Percentiles rank a stretch among this genome's conserved stretches.
phyloP scores from a whole-genome alignment of 1,284 basidiomycete genomes.

The Malassezia slooffiae region DNA sequence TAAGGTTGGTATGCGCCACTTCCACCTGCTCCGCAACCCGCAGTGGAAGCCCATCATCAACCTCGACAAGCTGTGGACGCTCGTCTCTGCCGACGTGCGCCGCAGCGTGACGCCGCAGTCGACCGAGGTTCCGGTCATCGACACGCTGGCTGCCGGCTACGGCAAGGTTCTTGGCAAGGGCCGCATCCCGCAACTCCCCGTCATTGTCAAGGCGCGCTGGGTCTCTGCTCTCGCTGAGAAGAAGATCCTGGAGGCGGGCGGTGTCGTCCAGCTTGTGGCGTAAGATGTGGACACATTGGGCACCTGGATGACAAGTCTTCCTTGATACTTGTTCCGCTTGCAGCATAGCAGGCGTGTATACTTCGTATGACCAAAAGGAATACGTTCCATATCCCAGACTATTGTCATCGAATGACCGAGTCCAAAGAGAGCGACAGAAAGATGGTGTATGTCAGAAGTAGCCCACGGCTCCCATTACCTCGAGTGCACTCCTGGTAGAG shows the following conservation, averaged over 20 bases:
- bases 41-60: conserved; percentile 91
- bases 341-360: conserved; percentile 11
- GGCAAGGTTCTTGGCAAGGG: conserved; percentile 47
- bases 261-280: conserved; percentile 41
- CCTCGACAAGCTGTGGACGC: conserved; percentile 48
- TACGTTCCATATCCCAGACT: conserved; percentile 7
- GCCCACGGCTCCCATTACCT: too few relatives aligned
- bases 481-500: too few relatives aligned
- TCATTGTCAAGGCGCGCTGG: conserved; percentile 47
- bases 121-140: conserved; percentile 45
- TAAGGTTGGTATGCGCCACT: conserved; percentile 87
- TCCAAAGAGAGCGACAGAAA: too few relatives aligned
- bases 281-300: conserved; percentile 4
- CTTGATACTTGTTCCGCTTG: too few relatives aligned
- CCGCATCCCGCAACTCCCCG: conserved; percentile 40
- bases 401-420: background rate
- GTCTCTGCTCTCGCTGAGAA: conserved; percentile 45
- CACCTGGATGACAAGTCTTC: conserved; percentile 5
- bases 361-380: conserved; percentile 17
- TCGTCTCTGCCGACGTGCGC: conserved; percentile 43
- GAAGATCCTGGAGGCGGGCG: conserved; percentile 47
- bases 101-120: conserved; percentile 28
- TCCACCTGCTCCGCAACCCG: conserved; percentile 84
- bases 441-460: too few relatives aligned
- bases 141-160: conserved; percentile 45